Conservation (phyloP, 352 stramenopile genomes). For the Globisporangium uncinulatum region DNA sequence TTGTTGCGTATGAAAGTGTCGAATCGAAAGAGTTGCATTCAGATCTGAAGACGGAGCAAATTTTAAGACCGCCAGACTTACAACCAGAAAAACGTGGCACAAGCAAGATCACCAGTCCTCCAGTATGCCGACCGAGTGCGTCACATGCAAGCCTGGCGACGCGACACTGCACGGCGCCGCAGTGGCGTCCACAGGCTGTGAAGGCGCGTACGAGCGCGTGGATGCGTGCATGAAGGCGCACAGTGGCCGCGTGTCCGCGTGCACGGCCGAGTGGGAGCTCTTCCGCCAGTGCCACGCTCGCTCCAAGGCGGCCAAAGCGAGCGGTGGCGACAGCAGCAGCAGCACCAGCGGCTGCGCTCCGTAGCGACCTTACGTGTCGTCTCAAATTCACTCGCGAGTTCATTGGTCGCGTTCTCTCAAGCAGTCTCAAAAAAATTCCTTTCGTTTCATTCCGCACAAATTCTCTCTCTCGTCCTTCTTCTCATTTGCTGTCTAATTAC, state of each 20-base stretch:
- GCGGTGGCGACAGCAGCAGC: conserved; percentile 1
- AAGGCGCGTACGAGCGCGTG: conserved; percentile 54
- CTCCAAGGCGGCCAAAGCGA: conserved; percentile 26
- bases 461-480: too few relatives aligned
- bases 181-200: conserved; percentile 64
- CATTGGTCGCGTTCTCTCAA: too few relatives aligned
- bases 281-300: conserved; percentile 77
- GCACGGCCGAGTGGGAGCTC: conserved; percentile 61
- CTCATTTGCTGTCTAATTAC: background rate
- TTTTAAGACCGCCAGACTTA: background rate
- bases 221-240: conserved; percentile 82
- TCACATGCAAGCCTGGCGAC: conserved; percentile 68
- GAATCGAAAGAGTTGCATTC: too few relatives aligned
- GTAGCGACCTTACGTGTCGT: too few relatives aligned
- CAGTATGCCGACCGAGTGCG: conserved; percentile 58
- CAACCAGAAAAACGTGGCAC: background rate
- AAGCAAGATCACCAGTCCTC: background rate
- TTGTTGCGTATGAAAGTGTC: too few relatives aligned
- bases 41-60: background rate
- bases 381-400: too few relatives aligned
- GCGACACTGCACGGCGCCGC: conserved; percentile 61
- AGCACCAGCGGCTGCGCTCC: background rate
- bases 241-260: conserved; percentile 69
- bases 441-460: too few relatives aligned
- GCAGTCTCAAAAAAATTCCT: too few relatives aligned